Conservation (phyloP, 306 rosid species). For the Echinosophora koreensis region DNA sequence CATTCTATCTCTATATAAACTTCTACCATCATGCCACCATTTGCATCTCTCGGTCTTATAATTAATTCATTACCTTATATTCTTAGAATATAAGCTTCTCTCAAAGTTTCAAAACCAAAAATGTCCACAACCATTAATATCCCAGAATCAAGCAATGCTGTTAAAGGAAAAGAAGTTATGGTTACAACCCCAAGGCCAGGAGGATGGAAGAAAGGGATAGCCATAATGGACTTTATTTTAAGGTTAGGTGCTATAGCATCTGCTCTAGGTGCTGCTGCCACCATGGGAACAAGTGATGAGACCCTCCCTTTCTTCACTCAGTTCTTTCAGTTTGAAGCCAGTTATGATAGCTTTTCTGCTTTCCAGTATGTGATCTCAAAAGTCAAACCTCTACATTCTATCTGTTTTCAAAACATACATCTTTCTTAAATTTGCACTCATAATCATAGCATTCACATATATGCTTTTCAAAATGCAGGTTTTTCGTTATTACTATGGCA, state of each 20-base stretch:
- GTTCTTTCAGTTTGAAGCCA: slow-evolving; percentile 93
- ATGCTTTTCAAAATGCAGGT: slow-evolving; percentile 61
- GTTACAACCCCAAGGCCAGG: slow-evolving; percentile 44
- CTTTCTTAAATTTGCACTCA: neutral
- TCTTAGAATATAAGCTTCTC: neutral
- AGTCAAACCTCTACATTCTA: neutral
- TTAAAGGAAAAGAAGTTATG: slow-evolving; percentile 56
- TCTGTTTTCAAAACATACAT: neutral
- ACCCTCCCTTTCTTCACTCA: slow-evolving; percentile 95
- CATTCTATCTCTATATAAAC: too few relatives aligned
- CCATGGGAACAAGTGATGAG: slow-evolving; percentile 83
- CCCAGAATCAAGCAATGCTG: slow-evolving; percentile 53
- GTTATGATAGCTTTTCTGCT: slow-evolving; percentile 15
- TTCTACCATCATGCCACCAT: too few relatives aligned
- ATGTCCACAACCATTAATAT: slow-evolving; percentile 73
- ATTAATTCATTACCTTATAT: too few relatives aligned
- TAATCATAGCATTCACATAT: neutral
- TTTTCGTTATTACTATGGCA: slow-evolving; percentile 82
- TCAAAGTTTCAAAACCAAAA: slow-evolving; percentile 13
- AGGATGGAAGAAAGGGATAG: slow-evolving; percentile 73
- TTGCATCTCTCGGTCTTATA: too few relatives aligned
- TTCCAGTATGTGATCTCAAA: slow-evolving; percentile 75
- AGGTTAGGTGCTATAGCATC: slow-evolving; percentile 79
- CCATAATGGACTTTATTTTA: slow-evolving; percentile 73
- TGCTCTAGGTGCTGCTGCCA: slow-evolving; percentile 68